A percentile compares a stretch with the other conserved stretches of the same genome.
Evolutionary conservation across 139 green algal species (phyloP).

Genomic region (Monoraphidium neglectum): DNA sequence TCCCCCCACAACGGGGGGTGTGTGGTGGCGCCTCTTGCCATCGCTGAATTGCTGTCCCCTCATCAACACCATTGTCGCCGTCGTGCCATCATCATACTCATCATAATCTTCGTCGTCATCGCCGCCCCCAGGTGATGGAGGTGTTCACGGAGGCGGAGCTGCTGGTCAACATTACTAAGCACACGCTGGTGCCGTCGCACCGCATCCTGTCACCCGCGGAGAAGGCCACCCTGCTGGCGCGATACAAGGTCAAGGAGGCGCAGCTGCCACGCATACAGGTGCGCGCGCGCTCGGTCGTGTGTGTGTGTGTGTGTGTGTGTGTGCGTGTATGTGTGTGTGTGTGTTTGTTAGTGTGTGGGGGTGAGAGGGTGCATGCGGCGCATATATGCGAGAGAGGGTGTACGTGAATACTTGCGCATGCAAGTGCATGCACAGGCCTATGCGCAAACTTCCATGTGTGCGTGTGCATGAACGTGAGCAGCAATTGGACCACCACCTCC

Average conservation of each 20-base stretch:
- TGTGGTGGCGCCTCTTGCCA: background rate
- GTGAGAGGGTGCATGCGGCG: no score
- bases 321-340: background rate
- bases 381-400: no score
- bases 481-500: no score
- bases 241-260: slow-evolving; percentile 96
- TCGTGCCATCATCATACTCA: no score
- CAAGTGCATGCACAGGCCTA: no score
- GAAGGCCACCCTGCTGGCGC: slow-evolving; percentile 87
- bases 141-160: slow-evolving; percentile 91
- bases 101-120: no score
- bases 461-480: no score
- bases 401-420: no score
- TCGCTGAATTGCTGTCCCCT: slow-evolving; percentile 14
- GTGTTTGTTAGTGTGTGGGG: no score
- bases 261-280: slow-evolving; percentile 90
- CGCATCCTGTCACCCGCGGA: slow-evolving; percentile 82
- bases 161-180: slow-evolving; percentile 97
- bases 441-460: no score
- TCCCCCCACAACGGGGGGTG: background rate
- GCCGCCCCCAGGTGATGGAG: no score
- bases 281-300: background rate
- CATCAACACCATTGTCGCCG: slow-evolving; percentile 9
- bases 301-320: background rate
- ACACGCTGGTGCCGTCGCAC: slow-evolving; percentile 93